Base-by-base conservation (phyloP, 441 rosid species). In the Breynia disticha region DNA sequence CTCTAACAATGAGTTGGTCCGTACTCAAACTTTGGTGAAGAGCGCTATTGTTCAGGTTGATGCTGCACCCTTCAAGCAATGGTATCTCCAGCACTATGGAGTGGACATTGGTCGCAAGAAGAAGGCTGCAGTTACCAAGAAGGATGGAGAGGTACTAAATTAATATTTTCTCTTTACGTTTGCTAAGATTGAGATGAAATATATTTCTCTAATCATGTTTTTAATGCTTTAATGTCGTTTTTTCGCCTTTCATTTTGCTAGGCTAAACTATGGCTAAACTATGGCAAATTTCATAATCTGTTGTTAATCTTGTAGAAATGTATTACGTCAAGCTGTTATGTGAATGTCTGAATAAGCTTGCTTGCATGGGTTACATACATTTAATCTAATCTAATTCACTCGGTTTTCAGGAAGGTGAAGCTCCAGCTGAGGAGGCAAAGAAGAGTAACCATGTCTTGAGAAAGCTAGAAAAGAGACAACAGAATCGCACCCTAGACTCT, bases 41-140 rank as follows among this genome's bases (percentile, higher is more conserved):
- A 67, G 76, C 62, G 79, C 79, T 13, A 67, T 78, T 24, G 65
- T 74, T 51, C 79, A 74, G 55, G 77, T 74, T 54, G 79, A 74
- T 67, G 79, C 79, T 16, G 77, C 82, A 15, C 82, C 79, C 1
- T 77, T 74, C 67, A 77, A 71, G 82, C 82, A 74, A 55, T 77
- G 82, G 79, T 77, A 77, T 48, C 77, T 61, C 48, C 74, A 71
- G 64, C 82, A 77, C 53, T 77, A 77, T 52, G 79, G 79, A 48
- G 69, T 77, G 54, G 82, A 77, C 44, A 71, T 77, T 47, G 82
- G 82, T 15, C 67, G 82, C 61, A 77, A 77, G 77, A 77, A 74
- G 73, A 77, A 77, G 52, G 20, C 64, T 6, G 62, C 68, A 6
- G 58, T n/a, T n/a, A n/a, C 73, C 50, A 73, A 67, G 67, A 76